Base-by-base conservation (phyloP, 2,329 filamentous ascomycete species). In the Stachybotrys chartarum region DNA sequence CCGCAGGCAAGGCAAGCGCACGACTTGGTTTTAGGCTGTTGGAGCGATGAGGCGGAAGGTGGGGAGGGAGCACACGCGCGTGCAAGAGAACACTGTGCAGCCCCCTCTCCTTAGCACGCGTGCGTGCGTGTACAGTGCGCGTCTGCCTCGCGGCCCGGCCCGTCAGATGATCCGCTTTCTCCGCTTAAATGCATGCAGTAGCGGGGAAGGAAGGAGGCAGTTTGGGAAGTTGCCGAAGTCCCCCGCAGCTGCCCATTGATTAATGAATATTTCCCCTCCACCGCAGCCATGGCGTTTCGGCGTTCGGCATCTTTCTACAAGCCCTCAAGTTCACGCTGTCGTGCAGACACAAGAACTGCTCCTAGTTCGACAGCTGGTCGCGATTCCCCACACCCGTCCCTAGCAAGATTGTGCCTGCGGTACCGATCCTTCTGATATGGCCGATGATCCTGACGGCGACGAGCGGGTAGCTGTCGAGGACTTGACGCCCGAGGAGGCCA, bases 401-500 rank as follows among this genome's bases (percentile, higher is more conserved):
- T 42, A 42, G 35, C 35, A 14, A 42, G 14, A 24, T 24, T 24
- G 24, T 24, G 35, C 8, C 42, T 50, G 44, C 59, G 57, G 48
- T 66, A 60, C 65, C 35, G 10, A 42, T 42, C 35, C 35, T 24
- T 42, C 35, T 42, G 35, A 42, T 42, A 79, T 79, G 77, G 66
- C 74, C 57, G 76, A 78, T 55, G 68, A 71, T 57, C 69, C 74
- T 53, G 71, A 73, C 53, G 70, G 72, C 53, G 73, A 78, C 54
- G 74, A 74, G 58, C 70, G 73, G 63, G 70, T 74, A 58, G 70
- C 74, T 52, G 69, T 83, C 59, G 78, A 83, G 66, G 78, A 83
- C 64, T 73, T 85, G 65, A 85, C 81, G 50, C 79, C 83, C 10
- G 84, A 86, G 67, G 83, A 87, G 70, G 84, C 83, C 60, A 86